Evolutionary conservation across 768 basidiomycete genomes (phyloP).

Genomic region (Rhizopogon rudus): DNA sequence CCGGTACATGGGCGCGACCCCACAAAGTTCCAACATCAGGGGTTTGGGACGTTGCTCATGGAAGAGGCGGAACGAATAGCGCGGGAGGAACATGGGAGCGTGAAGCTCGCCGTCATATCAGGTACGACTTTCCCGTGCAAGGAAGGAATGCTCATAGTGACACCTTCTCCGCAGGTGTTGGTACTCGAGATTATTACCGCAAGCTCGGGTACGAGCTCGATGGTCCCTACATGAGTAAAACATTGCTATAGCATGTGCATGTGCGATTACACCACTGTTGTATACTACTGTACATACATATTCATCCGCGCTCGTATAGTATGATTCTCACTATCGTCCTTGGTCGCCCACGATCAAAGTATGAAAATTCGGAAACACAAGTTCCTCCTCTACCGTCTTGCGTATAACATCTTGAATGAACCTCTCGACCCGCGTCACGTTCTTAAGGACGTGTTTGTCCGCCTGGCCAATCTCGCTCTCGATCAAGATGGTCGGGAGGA

Average conservation of each 20-base stretch:
- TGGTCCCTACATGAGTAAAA: constrained; percentile 98
- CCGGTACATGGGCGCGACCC: constrained; percentile 97
- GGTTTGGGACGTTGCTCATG: constrained; percentile 96
- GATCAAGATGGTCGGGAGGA: constrained; percentile 84
- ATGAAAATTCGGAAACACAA: constrained; percentile 96
- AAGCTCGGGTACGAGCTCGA: constrained; percentile 92
- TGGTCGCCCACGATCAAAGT: constrained; percentile 56
- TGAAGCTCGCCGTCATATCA: constrained; percentile 96
- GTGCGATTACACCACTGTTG: neutral
- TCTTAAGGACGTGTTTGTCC: constrained; percentile 93
- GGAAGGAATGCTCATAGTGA: constrained; percentile 1
- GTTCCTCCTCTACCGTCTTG: constrained; percentile 92
- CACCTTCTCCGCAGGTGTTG: constrained; percentile 59
- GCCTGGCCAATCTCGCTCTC: constrained; percentile 96
- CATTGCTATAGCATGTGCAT: constrained; percentile 37
- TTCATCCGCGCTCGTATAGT: neutral
- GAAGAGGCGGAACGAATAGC: constrained; percentile 99
- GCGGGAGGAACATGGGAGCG: constrained; percentile 92
- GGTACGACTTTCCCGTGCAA: constrained; percentile 40
- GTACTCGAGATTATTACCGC: constrained; percentile 95
- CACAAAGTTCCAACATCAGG: constrained; percentile 96
- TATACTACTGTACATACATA: constrained; percentile 10
- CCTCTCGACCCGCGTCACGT: constrained; percentile 90
- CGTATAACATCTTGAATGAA: constrained; percentile 96
- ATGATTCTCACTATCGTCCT: constrained; percentile 4